Evolutionary conservation across 805 yeast genomes (phyloP).

Genomic region (Pichia pseudocactophila): DNA sequence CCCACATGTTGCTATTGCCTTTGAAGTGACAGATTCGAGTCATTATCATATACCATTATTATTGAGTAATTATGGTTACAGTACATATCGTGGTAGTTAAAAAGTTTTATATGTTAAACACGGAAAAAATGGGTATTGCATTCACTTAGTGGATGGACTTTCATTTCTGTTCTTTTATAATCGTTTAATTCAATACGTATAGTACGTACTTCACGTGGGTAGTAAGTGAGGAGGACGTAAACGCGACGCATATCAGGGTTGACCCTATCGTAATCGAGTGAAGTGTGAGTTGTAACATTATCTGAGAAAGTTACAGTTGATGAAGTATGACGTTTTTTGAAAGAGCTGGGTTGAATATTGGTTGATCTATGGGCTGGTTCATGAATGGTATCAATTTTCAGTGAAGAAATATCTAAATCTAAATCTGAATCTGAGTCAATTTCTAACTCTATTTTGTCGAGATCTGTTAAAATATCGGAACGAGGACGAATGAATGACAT

Average conservation of each 20-base stretch:
- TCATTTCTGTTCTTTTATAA: conserved; percentile 56
- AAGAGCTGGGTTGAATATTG: conserved; percentile 6
- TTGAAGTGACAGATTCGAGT: conserved; percentile 53
- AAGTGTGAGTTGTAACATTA: conserved; percentile 40
- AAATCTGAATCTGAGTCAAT: not conserved
- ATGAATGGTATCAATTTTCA: too few species aligned
- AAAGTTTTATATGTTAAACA: conserved; percentile 15
- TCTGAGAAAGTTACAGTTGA: conserved; percentile 33
- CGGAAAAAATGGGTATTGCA: conserved; percentile 59
- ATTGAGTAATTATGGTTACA: conserved; percentile 76
- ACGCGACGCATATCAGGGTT: conserved; percentile 41
- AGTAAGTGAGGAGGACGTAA: conserved; percentile 35
- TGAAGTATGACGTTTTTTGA: conserved; percentile 1
- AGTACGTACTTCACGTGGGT: conserved; percentile 40
- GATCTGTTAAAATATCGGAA: not conserved
- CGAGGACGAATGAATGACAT: not conserved
- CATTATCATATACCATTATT: conserved; percentile 89
- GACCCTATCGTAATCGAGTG: conserved; percentile 44
- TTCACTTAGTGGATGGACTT: conserved; percentile 53
- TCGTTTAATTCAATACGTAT: conserved; percentile 59
- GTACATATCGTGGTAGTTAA: conserved; percentile 73
- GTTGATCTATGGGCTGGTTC: not conserved
- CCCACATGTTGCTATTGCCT: conserved; percentile 79
- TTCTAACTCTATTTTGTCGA: not conserved
- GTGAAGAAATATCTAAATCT: not conserved